Evolutionary conservation across 306 rosid species (phyloP).

Genomic region (Inga oerstediana): DNA sequence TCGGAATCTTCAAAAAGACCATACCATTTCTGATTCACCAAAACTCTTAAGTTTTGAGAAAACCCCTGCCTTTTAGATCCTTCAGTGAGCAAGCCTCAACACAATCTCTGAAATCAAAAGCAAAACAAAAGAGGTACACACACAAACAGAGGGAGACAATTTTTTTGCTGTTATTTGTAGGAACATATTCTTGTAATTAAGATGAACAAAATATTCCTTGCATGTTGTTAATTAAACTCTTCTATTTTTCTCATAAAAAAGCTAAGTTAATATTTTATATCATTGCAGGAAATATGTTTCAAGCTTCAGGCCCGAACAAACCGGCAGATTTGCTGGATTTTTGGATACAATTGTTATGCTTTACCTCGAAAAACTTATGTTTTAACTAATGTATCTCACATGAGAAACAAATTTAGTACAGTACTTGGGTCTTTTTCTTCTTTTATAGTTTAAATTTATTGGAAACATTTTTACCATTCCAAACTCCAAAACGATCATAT

Average conservation of each 20-base stretch:
- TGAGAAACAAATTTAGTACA: neutral
- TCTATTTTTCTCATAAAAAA: neutral
- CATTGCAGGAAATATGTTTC: conserved; percentile 85
- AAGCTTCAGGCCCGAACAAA: conserved; percentile 75
- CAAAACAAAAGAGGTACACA: too few relatives aligned
- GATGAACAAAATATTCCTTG: neutral
- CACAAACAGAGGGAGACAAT: neutral
- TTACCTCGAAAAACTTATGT: conserved; percentile 15
- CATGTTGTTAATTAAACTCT: neutral
- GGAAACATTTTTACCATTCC: neutral
- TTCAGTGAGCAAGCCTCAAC: too few relatives aligned
- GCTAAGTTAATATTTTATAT: conserved; percentile 6
- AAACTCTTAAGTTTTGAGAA: too few relatives aligned
- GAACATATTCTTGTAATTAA: too few relatives aligned
- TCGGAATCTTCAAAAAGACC: too few relatives aligned
- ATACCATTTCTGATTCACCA: too few relatives aligned
- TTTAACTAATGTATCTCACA: too few relatives aligned
- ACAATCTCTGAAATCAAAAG: too few relatives aligned
- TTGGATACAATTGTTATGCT: conserved; percentile 81
- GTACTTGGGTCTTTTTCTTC: too few relatives aligned
- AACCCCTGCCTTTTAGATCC: too few relatives aligned
- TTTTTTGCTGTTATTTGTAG: neutral
- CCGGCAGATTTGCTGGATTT: conserved; percentile 66
- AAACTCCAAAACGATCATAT: neutral
- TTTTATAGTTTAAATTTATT: too few relatives aligned